A percentile compares a stretch with the other conserved stretches of the same genome.
These are phyloP conservation scores for Heteromeles arbutifolia DNA, from an alignment of 306 rosid species.

Conservation along the genomic window DNA sequence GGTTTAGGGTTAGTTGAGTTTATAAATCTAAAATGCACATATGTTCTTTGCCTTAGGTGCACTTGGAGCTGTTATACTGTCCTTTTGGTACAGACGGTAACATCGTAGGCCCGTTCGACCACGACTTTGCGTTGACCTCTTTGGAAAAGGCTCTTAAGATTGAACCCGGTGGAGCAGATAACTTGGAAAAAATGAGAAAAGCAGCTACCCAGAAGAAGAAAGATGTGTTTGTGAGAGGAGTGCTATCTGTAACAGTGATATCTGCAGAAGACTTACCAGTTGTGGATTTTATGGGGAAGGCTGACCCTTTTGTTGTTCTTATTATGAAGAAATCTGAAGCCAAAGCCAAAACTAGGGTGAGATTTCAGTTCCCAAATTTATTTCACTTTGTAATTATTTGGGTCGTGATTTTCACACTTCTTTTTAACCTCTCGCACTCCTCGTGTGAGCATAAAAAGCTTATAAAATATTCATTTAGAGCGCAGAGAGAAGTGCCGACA, in stretches of 20 bases:
- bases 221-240: constrained; percentile 76
- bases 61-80: constrained; percentile 83
- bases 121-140: constrained; percentile 53
- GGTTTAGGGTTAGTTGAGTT: too few species aligned
- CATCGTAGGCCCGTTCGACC: constrained; percentile 47
- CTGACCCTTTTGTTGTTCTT: constrained; percentile 82
- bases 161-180: constrained; percentile 24
- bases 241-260: constrained; percentile 75
- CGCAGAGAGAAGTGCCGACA: too few species aligned
- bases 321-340: constrained; percentile 67
- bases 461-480: too few species aligned
- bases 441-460: too few species aligned
- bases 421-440: too few species aligned
- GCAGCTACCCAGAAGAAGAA: constrained; percentile 43
- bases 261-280: constrained; percentile 83
- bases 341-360: constrained; percentile 79
- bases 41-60: constrained; percentile 47
- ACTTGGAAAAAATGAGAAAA: constrained; percentile 18
- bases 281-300: constrained; percentile 84
- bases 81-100: constrained; percentile 53
- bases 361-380: constrained; percentile 9
- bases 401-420: too few species aligned
- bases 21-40: neutral
- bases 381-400: neutral
- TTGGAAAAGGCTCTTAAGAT: constrained; percentile 66